A percentile compares a stretch with the other conserved stretches of the same genome.
These are phyloP conservation scores for Pseudogymnoascus sp. DNA, from an alignment of 2,329 filamentous ascomycete genomes.

Conservation along the genomic window DNA sequence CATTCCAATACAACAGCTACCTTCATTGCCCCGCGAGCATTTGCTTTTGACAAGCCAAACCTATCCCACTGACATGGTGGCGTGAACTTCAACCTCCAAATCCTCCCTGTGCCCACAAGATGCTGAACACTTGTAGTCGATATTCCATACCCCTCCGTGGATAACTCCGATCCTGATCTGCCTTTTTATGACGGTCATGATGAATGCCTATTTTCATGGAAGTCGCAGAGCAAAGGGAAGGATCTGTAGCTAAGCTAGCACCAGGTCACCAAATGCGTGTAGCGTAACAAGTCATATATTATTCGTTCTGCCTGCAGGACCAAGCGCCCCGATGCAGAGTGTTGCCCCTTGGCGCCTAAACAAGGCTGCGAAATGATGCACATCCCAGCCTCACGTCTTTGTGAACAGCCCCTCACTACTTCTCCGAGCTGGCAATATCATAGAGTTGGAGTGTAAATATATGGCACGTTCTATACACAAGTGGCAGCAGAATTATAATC, in stretches of 20 bases:
- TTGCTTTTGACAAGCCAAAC: neutral
- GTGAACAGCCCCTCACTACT: neutral
- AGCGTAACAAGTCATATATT: too few species aligned
- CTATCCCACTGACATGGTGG: neutral
- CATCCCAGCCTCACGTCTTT: neutral
- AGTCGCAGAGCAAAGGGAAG: too few species aligned
- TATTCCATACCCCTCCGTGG: neutral
- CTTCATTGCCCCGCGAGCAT: neutral
- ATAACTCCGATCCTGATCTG: neutral
- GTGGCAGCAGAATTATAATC: neutral
- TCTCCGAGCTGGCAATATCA: neutral
- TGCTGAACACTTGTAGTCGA: neutral
- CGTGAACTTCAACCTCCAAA: neutral
- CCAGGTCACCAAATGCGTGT: too few species aligned
- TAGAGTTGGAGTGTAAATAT: neutral
- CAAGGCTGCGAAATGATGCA: neutral
- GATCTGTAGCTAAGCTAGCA: too few species aligned
- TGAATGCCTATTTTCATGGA: too few species aligned
- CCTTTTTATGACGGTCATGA: neutral
- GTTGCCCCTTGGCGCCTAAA: neutral
- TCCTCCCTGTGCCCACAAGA: neutral
- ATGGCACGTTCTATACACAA: neutral
- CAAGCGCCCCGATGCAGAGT: neutral
- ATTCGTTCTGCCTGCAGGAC: neutral
- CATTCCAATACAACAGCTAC: neutral